Evolutionary conservation across 768 basidiomycete species (phyloP).

Genomic region (Auriscalpium orientale): DNA sequence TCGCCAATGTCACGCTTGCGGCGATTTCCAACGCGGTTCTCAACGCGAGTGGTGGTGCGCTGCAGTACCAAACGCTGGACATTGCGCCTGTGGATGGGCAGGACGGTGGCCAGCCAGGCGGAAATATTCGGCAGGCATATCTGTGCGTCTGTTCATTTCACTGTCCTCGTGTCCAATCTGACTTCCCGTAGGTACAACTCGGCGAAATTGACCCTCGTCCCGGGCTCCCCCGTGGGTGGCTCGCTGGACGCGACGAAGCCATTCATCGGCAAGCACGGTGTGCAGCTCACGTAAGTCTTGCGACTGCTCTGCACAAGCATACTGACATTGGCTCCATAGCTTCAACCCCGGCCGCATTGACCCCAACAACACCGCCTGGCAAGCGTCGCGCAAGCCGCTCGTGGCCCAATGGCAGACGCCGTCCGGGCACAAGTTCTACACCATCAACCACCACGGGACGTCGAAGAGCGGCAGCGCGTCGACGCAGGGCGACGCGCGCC

Average conservation of each 20-base stretch:
- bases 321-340: conserved; percentile 23
- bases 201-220: conserved; percentile 39
- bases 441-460: conserved; percentile 52
- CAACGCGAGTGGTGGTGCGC: conserved; percentile 22
- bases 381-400: conserved; percentile 49
- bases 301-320: neutral
- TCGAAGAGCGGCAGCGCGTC: conserved; percentile 53
- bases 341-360: conserved; percentile 59
- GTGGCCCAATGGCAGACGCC: conserved; percentile 48
- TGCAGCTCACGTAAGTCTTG: conserved; percentile 34
- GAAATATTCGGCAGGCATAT: conserved; percentile 55
- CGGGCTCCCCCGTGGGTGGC: conserved; percentile 39
- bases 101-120: conserved; percentile 57
- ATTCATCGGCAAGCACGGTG: conserved; percentile 23
- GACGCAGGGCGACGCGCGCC: conserved; percentile 46
- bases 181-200: conserved; percentile 35
- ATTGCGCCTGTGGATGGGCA: conserved; percentile 44
- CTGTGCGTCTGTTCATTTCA: conserved; percentile 27
- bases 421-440: conserved; percentile 40
- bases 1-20: conserved; percentile 44
- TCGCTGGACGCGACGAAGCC: conserved; percentile 38
- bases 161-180: neutral
- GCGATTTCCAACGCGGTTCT: conserved; percentile 43
- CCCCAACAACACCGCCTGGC: conserved; percentile 48
- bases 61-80: conserved; percentile 41